Evolutionary conservation across 352 stramenopile genomes (phyloP).

Genomic region (Phytopythium sindhum): DNA sequence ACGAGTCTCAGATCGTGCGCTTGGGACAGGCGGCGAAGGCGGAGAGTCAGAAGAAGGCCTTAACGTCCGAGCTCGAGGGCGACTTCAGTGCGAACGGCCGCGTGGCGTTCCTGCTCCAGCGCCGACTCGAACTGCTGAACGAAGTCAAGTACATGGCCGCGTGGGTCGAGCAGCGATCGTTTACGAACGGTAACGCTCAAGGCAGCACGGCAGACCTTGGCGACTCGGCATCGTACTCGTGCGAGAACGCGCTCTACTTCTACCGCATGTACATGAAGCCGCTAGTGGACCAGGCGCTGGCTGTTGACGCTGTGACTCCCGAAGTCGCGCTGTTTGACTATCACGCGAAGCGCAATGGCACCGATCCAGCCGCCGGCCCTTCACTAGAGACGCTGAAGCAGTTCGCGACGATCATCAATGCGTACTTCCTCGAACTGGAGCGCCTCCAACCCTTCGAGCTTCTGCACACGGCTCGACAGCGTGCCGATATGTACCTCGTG

Average conservation of each 20-base stretch:
- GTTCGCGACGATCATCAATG: slow-evolving; percentile 71
- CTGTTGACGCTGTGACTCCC: slow-evolving; percentile 8
- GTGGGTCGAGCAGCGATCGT: slow-evolving; percentile 61
- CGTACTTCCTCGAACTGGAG: slow-evolving; percentile 91
- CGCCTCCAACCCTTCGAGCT: slow-evolving; percentile 95
- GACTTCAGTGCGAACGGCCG: slow-evolving; percentile 94
- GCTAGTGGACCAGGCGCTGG: slow-evolving; percentile 50
- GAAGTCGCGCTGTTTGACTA: slow-evolving; percentile 33
- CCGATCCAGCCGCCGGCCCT: slow-evolving; percentile 5
- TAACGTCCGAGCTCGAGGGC: slow-evolving; percentile 21
- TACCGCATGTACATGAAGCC: slow-evolving; percentile 88
- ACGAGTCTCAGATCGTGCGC: slow-evolving; percentile 87
- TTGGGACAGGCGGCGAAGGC: slow-evolving; percentile 55
- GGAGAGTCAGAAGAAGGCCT: slow-evolving; percentile 26
- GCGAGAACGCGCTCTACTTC: slow-evolving; percentile 96
- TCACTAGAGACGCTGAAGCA: slow-evolving; percentile 18
- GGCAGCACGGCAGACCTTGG: slow-evolving; percentile 45
- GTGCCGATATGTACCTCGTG: slow-evolving; percentile 93
- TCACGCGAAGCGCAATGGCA: slow-evolving; percentile 31
- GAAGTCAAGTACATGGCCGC: slow-evolving; percentile 92
- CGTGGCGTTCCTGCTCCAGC: slow-evolving; percentile 77
- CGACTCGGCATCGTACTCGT: slow-evolving; percentile 90
- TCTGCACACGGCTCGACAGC: slow-evolving; percentile 88
- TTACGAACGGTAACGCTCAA: slow-evolving; percentile 15
- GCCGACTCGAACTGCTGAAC: slow-evolving; percentile 80